Base-by-base conservation (phyloP, 352 stramenopile species). In the Pythium pectinolyticum region DNA sequence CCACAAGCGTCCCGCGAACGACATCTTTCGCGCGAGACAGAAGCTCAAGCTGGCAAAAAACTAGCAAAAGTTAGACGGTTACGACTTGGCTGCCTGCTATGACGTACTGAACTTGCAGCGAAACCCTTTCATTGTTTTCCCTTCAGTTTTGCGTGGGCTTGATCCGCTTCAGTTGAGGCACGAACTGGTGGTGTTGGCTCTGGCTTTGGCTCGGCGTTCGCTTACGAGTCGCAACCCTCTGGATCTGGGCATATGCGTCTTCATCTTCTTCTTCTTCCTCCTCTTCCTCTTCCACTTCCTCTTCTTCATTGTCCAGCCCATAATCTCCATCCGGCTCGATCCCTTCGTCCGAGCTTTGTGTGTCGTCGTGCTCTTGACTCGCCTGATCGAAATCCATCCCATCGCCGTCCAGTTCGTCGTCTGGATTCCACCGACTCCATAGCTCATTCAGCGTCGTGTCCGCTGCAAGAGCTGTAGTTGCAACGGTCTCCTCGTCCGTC, bases 31-130 rank as follows among this genome's bases (percentile, higher is more conserved):
- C 25, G 81, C 82, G 11, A 85, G 86, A 65, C 86, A 95, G 61
- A 84, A 95, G 63, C 86, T 90, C 58, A 93, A 93, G 58, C 68
- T 95, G 30, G 82, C 86, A 10, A 95, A 12, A 95, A 95, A 64
- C 69, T 90, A 27, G 77, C 66, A 62, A 93, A 81, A 76, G 35
- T 48, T 49, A 20, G 17, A 27, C 27, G 45, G 48, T 15, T 37
- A 54, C n/a, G n/a, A n/a, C n/a, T n/a, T n/a, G n/a, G n/a, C n/a
- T n/a, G n/a, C n/a, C n/a, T n/a, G n/a, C n/a, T n/a, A n/a, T n/a
- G n/a, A n/a, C n/a, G n/a, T n/a, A n/a, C n/a, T n/a, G n/a, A n/a
- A 30, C 39, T 43, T 55, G 64, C 28, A 73, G 58, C n/a, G n/a
- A 54, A 55, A 41, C 34, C 27, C n/a, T 45, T 63, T 31, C 15